Evolutionary conservation across 495 filamentous ascomycete species (phyloP).

Genomic region (Lasiosphaeria hispida): DNA sequence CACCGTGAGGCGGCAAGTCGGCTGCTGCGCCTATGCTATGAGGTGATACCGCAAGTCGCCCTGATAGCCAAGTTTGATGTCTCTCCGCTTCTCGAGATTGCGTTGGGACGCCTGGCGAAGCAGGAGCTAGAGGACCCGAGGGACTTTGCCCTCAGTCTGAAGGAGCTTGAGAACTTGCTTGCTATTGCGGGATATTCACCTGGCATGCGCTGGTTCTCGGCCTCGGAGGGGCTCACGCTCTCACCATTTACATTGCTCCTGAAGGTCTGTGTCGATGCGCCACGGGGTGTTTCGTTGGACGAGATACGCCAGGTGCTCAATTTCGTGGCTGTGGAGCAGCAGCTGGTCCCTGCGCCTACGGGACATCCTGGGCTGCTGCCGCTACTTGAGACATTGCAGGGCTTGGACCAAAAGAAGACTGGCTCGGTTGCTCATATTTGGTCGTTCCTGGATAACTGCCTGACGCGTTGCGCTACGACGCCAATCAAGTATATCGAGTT

Average conservation of each 20-base stretch:
- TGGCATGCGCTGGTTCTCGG: conserved; percentile 75
- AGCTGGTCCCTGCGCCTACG: conserved; percentile 42
- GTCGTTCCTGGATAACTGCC: conserved; percentile 77
- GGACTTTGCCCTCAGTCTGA: conserved; percentile 51
- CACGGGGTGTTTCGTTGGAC: conserved; percentile 38
- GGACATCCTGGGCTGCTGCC: conserved; percentile 49
- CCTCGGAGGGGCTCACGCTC: conserved; percentile 46
- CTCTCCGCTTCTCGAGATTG: conserved; percentile 65
- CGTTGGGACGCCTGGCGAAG: conserved; percentile 53
- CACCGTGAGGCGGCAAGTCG: conserved; percentile 75
- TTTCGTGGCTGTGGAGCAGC: conserved; percentile 50
- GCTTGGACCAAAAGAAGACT: conserved; percentile 14
- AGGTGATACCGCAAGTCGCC: conserved; percentile 74
- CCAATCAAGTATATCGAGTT: conserved; percentile 72
- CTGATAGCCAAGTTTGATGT: conserved; percentile 84
- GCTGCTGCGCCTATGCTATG: conserved; percentile 75
- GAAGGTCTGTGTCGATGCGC: conserved; percentile 48
- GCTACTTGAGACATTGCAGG: conserved; percentile 50
- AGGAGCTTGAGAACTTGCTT: conserved; percentile 73
- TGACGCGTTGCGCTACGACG: conserved; percentile 63
- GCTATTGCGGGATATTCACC: conserved; percentile 74
- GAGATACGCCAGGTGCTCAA: conserved; percentile 46
- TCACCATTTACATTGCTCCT: conserved; percentile 67
- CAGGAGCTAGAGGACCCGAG: conserved; percentile 40
- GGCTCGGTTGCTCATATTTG: conserved; percentile 34